Evolutionary conservation across 2,329 filamentous ascomycete species (phyloP), one percentile per base, ranked within the genome.

Genomic region (Trichoderma endophyticum): DNA sequence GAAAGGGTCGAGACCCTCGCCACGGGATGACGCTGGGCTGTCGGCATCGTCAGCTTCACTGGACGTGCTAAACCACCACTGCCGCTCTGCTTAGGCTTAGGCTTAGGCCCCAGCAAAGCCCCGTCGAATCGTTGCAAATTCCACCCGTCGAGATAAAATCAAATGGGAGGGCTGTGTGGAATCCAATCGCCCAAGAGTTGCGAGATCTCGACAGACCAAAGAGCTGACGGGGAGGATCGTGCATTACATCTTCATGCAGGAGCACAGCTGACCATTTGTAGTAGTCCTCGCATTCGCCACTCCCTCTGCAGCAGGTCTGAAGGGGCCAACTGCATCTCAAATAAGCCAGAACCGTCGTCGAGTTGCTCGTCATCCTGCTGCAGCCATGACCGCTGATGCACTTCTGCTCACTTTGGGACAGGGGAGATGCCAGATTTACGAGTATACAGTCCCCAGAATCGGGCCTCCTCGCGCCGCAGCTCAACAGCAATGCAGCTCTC

Each of bases 241-340:
- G 36, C 65, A 60, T 68, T 60, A 32, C 65, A 32, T 68, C 56
- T 51, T 24, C 65, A 60, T 68, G 65, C 65, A 68, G 54, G 56
- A 60, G 56, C 65, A 60, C 65, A 68, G 65, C 65, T 68, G 65
- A 68, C 65, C 65, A 60, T 43, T 60, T 26, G 65, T 26, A 67
- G 64, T 34, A 67, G 56, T 32, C 14, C 4, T 51, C 32, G 60
- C 54, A 68, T 59, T 68, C 28, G 54, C 36, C 54, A 43, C 65
- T 30, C 12, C 26, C 39, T 48, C 18, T 54, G 57, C 57, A 34
- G 43, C 32, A 65, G n/a, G 43, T 34, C 43, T 65, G 18, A 34
- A 21, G 36, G 28, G 24, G 36, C 66, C 57, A 36, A 59, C 57
- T 15, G 28, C 18, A 70, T 70, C 57, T 62, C 66, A 62, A 62